Percentiles rank a stretch among this genome's conserved stretches.
These are phyloP conservation scores for Hanseniaspora meyeri DNA, from an alignment of 805 yeast species.

Conservation along the genomic window DNA sequence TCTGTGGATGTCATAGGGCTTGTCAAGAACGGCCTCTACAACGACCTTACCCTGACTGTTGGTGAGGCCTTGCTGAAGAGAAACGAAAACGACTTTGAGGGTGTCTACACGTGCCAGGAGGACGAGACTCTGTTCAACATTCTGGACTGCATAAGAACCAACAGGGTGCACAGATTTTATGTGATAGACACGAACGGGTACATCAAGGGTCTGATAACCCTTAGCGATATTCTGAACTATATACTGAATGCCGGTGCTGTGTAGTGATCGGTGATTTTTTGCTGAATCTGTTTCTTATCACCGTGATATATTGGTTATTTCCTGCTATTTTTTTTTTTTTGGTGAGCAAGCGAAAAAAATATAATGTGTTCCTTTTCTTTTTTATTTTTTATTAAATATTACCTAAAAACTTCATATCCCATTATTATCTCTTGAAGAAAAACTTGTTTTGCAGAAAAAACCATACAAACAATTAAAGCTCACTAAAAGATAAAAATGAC, in stretches of 20 bases:
- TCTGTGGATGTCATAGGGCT: constrained; percentile 88
- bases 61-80: constrained; percentile 88
- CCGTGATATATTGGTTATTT: background rate
- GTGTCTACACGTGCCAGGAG: constrained; percentile 89
- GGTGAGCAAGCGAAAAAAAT: too few species aligned
- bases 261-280: constrained; percentile 12
- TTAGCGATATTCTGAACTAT: constrained; percentile 81
- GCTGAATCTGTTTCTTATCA: background rate
- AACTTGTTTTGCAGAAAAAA: too few species aligned
- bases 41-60: constrained; percentile 77
- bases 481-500: background rate
- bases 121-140: constrained; percentile 78
- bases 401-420: too few species aligned
- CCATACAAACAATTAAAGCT: too few species aligned
- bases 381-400: too few species aligned
- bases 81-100: constrained; percentile 90
- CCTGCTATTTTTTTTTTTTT: too few species aligned
- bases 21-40: constrained; percentile 87
- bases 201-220: constrained; percentile 71
- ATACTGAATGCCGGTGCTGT: constrained; percentile 49
- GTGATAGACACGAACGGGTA: constrained; percentile 77
- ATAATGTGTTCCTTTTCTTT: too few species aligned
- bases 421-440: too few species aligned
- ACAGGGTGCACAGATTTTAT: constrained; percentile 81
- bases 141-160: constrained; percentile 82